Evolutionary conservation across 176 grass and related monocot genomes (phyloP).

Genomic region (Echinochloa phyllopogon): DNA sequence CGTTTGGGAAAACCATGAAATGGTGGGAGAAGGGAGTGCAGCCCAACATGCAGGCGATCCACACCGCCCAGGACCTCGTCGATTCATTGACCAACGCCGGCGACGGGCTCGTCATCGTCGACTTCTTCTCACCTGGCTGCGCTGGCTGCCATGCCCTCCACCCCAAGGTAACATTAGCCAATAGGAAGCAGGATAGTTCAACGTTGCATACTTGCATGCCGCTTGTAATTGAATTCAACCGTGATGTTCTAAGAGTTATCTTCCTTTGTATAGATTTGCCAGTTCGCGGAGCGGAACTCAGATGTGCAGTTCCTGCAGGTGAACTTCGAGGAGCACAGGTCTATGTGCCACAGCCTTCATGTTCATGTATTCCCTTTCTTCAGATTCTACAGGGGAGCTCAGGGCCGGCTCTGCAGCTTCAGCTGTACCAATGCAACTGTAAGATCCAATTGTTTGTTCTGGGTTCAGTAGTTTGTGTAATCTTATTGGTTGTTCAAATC

Average conservation of each 20-base stretch:
- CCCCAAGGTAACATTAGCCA: slow-evolving; percentile 54
- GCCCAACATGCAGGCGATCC: slow-evolving; percentile 78
- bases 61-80: slow-evolving; percentile 73
- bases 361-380: slow-evolving; percentile 25
- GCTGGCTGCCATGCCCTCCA: slow-evolving; percentile 83
- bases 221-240: background rate
- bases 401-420: slow-evolving; percentile 19
- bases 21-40: slow-evolving; percentile 87
- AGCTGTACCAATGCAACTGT: slow-evolving; percentile 26
- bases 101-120: slow-evolving; percentile 66
- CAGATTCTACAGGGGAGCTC: slow-evolving; percentile 22
- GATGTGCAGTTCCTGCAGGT: slow-evolving; percentile 76
- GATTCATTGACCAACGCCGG: slow-evolving; percentile 60
- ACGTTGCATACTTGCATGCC: background rate
- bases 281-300: slow-evolving; percentile 71
- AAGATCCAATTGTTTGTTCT: background rate
- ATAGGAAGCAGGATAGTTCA: background rate
- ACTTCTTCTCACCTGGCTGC: slow-evolving; percentile 94
- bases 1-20: slow-evolving; percentile 60
- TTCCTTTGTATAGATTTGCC: slow-evolving; percentile 57
- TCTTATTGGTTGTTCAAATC: background rate
- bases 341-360: slow-evolving; percentile 21
- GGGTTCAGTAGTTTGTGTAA: background rate
- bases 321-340: slow-evolving; percentile 79
- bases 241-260: background rate